Base-by-base conservation (phyloP, 202 grass and related monocot species). In the Zizania palustris region DNA sequence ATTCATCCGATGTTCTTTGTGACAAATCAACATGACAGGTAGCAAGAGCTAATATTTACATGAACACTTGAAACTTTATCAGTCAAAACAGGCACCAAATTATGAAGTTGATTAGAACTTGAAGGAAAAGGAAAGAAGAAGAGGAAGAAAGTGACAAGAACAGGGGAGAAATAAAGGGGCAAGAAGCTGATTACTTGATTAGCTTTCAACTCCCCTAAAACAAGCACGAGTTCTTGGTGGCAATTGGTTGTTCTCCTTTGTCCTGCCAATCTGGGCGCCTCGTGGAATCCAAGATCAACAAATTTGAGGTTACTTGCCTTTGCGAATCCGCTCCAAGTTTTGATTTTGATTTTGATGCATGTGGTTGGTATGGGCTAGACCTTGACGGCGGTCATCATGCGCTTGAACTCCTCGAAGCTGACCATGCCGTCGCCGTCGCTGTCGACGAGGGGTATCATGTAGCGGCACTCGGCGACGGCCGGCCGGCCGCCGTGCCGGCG, bases 401-500 rank as follows among this genome's bases (percentile, higher is more conserved):
- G 88, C 85, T 90, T 90, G 85, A 93, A 93, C 85, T 93, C 91
- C 57, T 88, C 82, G 65, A 93, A 93, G 79, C 39, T 81, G 48
- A 93, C 91, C 85, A 85, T 90, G 49, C 88, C 91, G 66, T 93
- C 91, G 34, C 91, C 91, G 56, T 93, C 91, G 67, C 43, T 62
- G 63, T 93, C 91, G 48, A 93, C 88, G 66, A 69, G 86, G 49
- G 85, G 80, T 3, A 93, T 93, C 91, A 93, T 93, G 62, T 90
- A 82, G 71, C 73, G 82, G 81, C 87, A 87, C 15, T 93, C 87
- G 60, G 82, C 78, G 63, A 74, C 50, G 59, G 46, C 80, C 5
- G 55, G 11, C 60, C 74, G 55, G 53, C 67, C 65, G 35, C 70
- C 79, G 33, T 48, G 71, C 9, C 45, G 81, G 64, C 67, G 85